Base-by-base conservation (phyloP, 352 stramenopile species). In the Phytophthora quininea region DNA sequence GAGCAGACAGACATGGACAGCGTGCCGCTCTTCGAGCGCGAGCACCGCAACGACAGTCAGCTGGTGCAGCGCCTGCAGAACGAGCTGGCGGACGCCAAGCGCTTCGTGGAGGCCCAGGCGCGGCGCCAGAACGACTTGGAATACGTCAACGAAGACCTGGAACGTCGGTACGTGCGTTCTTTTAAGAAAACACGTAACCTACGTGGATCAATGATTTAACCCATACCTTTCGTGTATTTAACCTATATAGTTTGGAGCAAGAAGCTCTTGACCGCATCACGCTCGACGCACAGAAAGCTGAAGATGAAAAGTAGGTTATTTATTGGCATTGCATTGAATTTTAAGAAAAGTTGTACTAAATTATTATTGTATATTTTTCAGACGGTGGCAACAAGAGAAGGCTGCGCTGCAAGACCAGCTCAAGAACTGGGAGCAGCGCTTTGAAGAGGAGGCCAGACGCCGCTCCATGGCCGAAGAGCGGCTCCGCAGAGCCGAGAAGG, bases 81-180 rank as follows among this genome's bases (percentile, higher is more conserved):
- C 62, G 88, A 96, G 64, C 76, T 96, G 46, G 76, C 84, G 19
- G 88, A 96, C 58, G 84, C 86, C 58, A 94, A 94, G 79, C 86
- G 86, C 59, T 91, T 93, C 58, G 71, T 94, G 33, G 88, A 94
- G 63, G 85, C 83, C 47, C 88, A 96, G 67, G 86, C 86, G 45
- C 65, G 85, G 9, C 84, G 86, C 48, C 88, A 94, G 68, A 94
- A 94, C 62, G 88, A 96, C 57, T 73, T 96, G 35, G 88, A 94
- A 58, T 93, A 93, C 52, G 86, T 96, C 58, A 94, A 94, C 58
- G 88, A 96, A 58, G 88, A 96, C 54, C 74, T 96, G 38, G 88
- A 96, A 60, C 83, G 86, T 12, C 77, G 88, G 71, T 84, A 53
- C 49, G 66, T 50, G 8, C 29, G 37, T 52, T 30, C 19, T 64